Conservation (phyloP, 352 stramenopile species). For the Phytophthora citricola region DNA sequence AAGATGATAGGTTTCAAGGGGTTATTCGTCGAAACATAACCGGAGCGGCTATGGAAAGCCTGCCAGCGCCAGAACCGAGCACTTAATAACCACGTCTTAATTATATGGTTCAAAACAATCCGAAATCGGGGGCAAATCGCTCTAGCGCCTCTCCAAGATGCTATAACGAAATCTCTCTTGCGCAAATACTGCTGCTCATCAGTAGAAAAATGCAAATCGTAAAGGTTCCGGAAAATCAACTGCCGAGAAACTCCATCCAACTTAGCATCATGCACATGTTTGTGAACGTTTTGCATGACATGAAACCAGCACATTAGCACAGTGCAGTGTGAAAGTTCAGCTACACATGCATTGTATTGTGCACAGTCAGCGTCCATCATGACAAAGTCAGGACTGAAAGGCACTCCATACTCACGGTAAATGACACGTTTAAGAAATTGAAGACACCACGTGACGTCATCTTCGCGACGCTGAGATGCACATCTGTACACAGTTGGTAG, state of each 20-base stretch:
- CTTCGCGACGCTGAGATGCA: neutral
- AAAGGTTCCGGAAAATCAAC: neutral
- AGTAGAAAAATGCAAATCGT: slow-evolving; percentile 4
- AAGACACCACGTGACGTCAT: neutral
- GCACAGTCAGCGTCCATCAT: slow-evolving; percentile 1
- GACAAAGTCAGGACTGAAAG: neutral
- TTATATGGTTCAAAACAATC: neutral
- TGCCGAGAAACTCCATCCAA: neutral
- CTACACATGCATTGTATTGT: neutral
- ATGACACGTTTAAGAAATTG: neutral
- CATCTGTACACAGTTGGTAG: neutral
- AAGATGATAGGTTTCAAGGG: neutral
- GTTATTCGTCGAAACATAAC: neutral
- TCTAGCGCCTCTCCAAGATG: neutral
- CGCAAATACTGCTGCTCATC: neutral
- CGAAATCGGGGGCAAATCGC: neutral
- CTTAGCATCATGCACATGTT: neutral
- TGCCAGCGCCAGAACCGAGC: neutral
- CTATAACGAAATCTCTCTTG: neutral
- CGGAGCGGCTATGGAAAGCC: neutral
- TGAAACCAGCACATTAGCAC: slow-evolving; percentile 10
- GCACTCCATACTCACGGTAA: neutral
- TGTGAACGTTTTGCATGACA: neutral
- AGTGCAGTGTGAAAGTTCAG: neutral
- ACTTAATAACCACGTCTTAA: neutral